phyloP scores from a whole-genome alignment of 169 alveolate species.

The Plasmodium knowlesi region DNA sequence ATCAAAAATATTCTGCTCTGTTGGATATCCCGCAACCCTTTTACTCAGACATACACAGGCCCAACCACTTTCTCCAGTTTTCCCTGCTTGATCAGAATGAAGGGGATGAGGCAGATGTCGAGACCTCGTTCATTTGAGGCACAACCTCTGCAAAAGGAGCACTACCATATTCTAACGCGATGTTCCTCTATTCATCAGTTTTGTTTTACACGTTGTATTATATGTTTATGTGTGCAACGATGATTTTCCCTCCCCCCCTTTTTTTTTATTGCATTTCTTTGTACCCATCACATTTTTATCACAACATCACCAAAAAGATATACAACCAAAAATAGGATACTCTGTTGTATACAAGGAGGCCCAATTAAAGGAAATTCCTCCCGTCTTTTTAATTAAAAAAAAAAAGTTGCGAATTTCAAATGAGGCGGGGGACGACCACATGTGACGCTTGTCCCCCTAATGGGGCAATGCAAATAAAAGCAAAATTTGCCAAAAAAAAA shows the following conservation, averaged over 20 bases:
- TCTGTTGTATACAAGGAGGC: not conserved
- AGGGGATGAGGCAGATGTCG: constrained; percentile 70
- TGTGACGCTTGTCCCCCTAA: not conserved
- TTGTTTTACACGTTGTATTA: not conserved
- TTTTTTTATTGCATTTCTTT: not conserved
- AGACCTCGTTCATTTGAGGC: constrained; percentile 48
- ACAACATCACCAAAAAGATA: not conserved
- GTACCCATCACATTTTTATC: not conserved
- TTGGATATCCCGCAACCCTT: constrained; percentile 97
- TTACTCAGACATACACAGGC: constrained; percentile 98
- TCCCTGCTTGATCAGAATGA: constrained; percentile 76
- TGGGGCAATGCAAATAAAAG: not conserved
- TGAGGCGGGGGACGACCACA: not conserved
- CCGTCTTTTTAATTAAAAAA: not conserved
- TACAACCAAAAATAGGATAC: not conserved
- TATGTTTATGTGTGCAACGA: not conserved
- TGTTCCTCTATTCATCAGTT: not conserved
- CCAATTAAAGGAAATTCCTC: not conserved
- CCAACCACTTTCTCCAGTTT: constrained; percentile 92
- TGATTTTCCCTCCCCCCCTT: not conserved
- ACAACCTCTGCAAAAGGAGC: not conserved
- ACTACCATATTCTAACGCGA: not conserved
- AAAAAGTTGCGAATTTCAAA: not conserved
- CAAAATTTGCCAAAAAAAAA: not conserved
- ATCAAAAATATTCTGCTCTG: constrained; percentile 93